Evolutionary conservation across 1,284 basidiomycete genomes (phyloP).

Genomic region (Ustilago cynodontis): DNA sequence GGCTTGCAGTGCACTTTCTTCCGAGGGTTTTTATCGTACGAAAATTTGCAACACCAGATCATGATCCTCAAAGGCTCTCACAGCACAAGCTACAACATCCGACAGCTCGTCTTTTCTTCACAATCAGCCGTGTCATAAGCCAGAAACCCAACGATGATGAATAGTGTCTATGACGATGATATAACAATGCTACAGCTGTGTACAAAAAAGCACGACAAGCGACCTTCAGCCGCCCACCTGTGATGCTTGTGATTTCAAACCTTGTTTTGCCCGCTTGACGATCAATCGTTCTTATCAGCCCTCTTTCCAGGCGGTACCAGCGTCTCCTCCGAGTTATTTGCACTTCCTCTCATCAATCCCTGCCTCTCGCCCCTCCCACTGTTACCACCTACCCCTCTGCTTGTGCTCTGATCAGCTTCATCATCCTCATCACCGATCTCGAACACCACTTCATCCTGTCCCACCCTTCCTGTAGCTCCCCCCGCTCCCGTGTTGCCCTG

Average conservation of each 20-base stretch:
- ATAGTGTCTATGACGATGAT: not conserved
- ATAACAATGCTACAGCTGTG: not conserved
- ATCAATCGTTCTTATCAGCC: slow-evolving; percentile 38
- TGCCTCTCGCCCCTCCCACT: slow-evolving; percentile 27
- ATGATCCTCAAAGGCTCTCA: not conserved
- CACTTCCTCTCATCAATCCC: slow-evolving; percentile 41
- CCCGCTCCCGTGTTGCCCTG: slow-evolving; percentile 7
- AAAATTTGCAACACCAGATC: slow-evolving; percentile 12
- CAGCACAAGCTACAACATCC: not conserved
- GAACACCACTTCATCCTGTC: slow-evolving; percentile 56
- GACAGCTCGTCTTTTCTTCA: not conserved
- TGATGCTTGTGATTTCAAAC: not conserved
- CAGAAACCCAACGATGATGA: no score
- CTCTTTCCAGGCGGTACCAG: slow-evolving; percentile 46
- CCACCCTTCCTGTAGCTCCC: slow-evolving; percentile 5
- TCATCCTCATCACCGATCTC: slow-evolving; percentile 61
- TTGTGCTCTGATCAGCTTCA: slow-evolving; percentile 31
- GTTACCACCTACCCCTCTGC: not conserved
- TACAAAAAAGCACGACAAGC: not conserved
- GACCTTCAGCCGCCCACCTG: no score
- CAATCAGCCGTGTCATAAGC: no score
- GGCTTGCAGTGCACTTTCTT: slow-evolving; percentile 4
- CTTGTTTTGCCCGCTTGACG: not conserved
- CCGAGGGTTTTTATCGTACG: slow-evolving; percentile 17
- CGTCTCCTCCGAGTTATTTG: slow-evolving; percentile 50